These are phyloP conservation scores for Sinapis alba DNA, from an alignment of 441 rosid species.

Conservation along the genomic window DNA sequence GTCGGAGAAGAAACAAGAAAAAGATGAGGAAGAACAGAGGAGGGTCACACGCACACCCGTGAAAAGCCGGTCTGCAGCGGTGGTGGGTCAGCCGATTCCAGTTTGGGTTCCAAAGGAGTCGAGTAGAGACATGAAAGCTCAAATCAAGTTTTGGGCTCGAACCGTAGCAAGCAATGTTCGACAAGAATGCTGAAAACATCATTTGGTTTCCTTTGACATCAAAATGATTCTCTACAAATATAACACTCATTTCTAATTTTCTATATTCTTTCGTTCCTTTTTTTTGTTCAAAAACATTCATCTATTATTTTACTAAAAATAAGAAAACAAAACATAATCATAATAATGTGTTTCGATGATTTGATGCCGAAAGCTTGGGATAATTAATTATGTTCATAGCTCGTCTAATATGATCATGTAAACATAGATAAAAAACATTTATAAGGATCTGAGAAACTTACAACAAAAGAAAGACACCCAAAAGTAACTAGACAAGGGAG, in stretches of 20 bases:
- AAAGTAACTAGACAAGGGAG: slow-evolving; percentile 7
- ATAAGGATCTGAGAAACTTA: slow-evolving; percentile 13
- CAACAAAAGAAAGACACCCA: slow-evolving; percentile 15
- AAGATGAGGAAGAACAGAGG: slow-evolving; percentile 29
- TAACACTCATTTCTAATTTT: slow-evolving; percentile 21
- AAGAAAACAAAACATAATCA: neutral
- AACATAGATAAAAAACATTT: neutral
- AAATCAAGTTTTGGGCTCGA: slow-evolving; percentile 86
- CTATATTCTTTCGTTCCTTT: slow-evolving; percentile 16
- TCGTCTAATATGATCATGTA: neutral
- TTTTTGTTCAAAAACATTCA: neutral
- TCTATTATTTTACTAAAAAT: slow-evolving; percentile 6
- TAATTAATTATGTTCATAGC: neutral
- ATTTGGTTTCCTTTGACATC: slow-evolving; percentile 7
- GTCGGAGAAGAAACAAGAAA: slow-evolving; percentile 43
- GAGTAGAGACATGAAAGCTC: slow-evolving; percentile 62
- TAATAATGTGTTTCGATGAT: neutral
- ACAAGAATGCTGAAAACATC: slow-evolving; percentile 48
- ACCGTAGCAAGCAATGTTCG: slow-evolving; percentile 78
- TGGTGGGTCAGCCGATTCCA: slow-evolving; percentile 55
- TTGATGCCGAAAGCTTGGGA: neutral
- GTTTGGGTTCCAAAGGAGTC: slow-evolving; percentile 54
- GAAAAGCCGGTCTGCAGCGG: slow-evolving; percentile 48
- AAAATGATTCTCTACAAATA: neutral
- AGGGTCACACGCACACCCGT: slow-evolving; percentile 21